Conservation (phyloP, 257 asterid genomes). For the Lavandula angustifolia region DNA sequence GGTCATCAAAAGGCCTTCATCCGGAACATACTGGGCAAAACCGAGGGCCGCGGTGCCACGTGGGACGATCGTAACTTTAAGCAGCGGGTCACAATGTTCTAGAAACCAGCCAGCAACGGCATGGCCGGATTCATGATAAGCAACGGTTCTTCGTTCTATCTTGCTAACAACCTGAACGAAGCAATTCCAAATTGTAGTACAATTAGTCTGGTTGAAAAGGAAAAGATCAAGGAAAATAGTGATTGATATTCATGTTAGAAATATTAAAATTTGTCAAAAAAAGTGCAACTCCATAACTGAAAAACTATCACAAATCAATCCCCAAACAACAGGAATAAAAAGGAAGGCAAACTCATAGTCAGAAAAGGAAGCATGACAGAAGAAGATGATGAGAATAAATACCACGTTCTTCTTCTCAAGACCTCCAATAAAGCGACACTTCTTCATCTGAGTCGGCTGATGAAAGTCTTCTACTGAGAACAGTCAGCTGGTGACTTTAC, state of each 20-base stretch:
- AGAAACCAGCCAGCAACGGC: conserved; percentile 92
- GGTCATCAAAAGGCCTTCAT: conserved; percentile 78
- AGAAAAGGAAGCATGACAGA: not conserved
- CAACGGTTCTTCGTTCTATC: conserved; percentile 70
- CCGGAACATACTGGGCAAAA: conserved; percentile 84
- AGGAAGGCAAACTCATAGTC: conserved; percentile 9
- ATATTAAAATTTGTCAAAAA: too few species aligned
- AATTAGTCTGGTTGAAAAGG: too few species aligned
- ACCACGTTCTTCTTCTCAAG: conserved; percentile 91
- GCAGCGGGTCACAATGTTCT: conserved; percentile 83
- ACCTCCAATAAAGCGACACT: conserved; percentile 93
- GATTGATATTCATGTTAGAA: too few species aligned
- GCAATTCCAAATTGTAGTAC: conserved; percentile 11
- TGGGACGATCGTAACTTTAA: conserved; percentile 83
- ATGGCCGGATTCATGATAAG: conserved; percentile 93
- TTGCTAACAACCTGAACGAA: conserved; percentile 70
- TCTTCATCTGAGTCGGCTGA: too few species aligned
- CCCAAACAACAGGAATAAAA: not conserved
- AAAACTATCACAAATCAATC: not conserved
- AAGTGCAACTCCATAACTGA: not conserved
- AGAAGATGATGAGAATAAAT: conserved; percentile 9
- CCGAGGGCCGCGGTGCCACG: conserved; percentile 95
- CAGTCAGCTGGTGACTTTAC: too few species aligned
- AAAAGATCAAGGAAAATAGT: too few species aligned
- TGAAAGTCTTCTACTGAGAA: too few species aligned